A percentile compares a stretch with the other conserved stretches of the same genome.
Conservation (phyloP, 129 eudicot genomes). For the Helianthus annuus region DNA sequence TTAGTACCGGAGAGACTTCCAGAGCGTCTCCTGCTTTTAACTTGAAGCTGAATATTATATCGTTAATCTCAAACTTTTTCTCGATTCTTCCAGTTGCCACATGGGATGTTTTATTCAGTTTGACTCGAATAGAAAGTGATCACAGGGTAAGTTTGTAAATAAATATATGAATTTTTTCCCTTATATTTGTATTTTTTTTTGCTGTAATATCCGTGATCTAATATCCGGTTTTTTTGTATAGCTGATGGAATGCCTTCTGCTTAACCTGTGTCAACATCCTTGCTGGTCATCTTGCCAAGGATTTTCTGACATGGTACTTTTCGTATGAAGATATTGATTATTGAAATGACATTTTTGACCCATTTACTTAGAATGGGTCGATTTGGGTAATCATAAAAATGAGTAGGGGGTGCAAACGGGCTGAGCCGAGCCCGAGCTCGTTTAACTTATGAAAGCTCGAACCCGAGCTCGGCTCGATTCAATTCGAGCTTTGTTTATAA, state of each 20-base stretch:
- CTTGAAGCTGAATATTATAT: constrained; percentile 55
- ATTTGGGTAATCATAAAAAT: neutral
- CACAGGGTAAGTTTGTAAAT: constrained; percentile 47
- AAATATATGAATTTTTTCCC: neutral
- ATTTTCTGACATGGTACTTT: constrained; percentile 69
- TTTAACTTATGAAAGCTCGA: no score
- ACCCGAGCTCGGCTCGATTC: no score
- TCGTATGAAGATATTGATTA: constrained; percentile 11
- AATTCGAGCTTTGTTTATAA: no score
- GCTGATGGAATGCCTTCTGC: constrained; percentile 56
- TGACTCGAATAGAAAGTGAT: constrained; percentile 60
- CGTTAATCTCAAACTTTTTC: constrained; percentile 65
- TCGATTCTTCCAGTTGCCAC: constrained; percentile 66
- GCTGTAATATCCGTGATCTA: constrained; percentile 10
- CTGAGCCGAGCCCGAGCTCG: no score
- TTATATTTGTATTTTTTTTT: constrained; percentile 6
- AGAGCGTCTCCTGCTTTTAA: constrained; percentile 40
- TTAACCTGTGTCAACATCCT: constrained; percentile 78
- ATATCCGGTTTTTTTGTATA: constrained; percentile 16
- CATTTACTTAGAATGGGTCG: constrained; percentile 16
- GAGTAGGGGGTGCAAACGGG: no score
- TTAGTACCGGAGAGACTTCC: constrained; percentile 44
- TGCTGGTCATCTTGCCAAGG: constrained; percentile 67
- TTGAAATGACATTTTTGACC: neutral
- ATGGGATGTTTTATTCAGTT: constrained; percentile 75